Base-by-base conservation (phyloP, 2,329 filamentous ascomycete species). In the Fusarium subglutinans region DNA sequence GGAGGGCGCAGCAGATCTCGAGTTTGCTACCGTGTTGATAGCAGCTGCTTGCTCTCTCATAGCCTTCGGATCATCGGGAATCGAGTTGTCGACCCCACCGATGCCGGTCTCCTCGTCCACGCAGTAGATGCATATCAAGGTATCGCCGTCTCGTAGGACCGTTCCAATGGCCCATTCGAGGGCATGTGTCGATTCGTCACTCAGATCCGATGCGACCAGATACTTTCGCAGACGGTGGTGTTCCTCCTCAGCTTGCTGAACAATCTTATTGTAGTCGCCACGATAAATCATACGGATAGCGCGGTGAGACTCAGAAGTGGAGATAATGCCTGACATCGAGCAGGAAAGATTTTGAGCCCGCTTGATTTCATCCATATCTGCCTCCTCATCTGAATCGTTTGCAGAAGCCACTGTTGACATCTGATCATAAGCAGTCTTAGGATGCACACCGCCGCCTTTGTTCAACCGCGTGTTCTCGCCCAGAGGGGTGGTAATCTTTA, bases 111-210 rank as follows among this genome's bases (percentile, higher is more conserved):
- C 96, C 81, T 98, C 96, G 75, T 98, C 95, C 30, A 97, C 92
- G 65, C 95, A 97, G 83, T 97, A 98, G 51, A 98, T 94, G 6
- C 94, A 95, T 70, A 98, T 91, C 41, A 99, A 87, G 0, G 96
- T 98, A 80, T 99, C 96, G 13, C 96, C 96, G 77, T 98, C 95
- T 55, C 96, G 90, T 37, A 99, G 87, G 11, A 98, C 95, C 0
- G 96, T 98, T 13, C 96, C 96, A 63, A 99, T 95, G 0, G 96
- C 96, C 96, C 96, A 99, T 82, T 99, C 96, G 38, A 99, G 87
- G 3, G 96, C 96, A 81, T 98, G 97, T 12, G 94, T 94, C 9
- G 96, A 95, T 84, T 99, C 96, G 43, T 96, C 94, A 76, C 95
- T 98, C 8, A 98, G 85, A 82, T 99, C 96, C 0, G 94, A 98